phyloP scores from a whole-genome alignment of 208 protist genomes.

The Trypanosoma caninum region DNA sequence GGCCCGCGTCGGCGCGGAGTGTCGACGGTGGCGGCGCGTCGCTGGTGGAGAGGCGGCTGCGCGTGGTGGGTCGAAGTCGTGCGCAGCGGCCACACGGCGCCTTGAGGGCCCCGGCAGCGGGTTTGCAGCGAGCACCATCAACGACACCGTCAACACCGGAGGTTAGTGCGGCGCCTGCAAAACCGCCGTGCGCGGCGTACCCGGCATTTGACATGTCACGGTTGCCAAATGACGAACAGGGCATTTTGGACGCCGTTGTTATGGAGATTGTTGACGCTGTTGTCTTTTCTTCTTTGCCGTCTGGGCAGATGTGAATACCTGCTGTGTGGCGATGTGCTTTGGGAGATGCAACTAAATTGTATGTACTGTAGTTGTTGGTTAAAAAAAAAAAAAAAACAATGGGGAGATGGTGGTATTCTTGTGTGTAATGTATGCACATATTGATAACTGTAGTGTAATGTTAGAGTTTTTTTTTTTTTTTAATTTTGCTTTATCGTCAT shows the following conservation, averaged over 20 bases:
- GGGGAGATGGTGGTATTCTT: background rate
- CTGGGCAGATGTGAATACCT: background rate
- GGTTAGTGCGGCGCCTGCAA: too few species aligned
- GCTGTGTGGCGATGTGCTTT: background rate
- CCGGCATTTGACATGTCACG: slow-evolving; percentile 51
- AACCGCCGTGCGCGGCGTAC: slow-evolving; percentile 58
- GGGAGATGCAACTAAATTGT: background rate
- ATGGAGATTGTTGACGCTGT: slow-evolving; percentile 60
- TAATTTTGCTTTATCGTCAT: slow-evolving; percentile 18
- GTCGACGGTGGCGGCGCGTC: slow-evolving; percentile 14
- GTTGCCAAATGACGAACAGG: slow-evolving; percentile 68
- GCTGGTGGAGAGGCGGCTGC: slow-evolving; percentile 71
- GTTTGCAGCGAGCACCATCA: background rate
- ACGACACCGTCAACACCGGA: slow-evolving; percentile 1
- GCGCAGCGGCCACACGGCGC: slow-evolving; percentile 3
- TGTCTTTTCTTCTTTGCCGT: slow-evolving; percentile 33
- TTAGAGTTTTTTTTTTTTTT: slow-evolving; percentile 4
- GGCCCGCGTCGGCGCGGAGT: too few species aligned
- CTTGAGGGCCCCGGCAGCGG: background rate
- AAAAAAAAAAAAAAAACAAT: background rate
- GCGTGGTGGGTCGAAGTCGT: slow-evolving; percentile 72
- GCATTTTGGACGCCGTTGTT: slow-evolving; percentile 68
- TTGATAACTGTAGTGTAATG: background rate
- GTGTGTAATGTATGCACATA: background rate
- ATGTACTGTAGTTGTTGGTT: too few species aligned